These are phyloP conservation scores for Aspergillus sp. DNA, from an alignment of 2,329 filamentous ascomycete genomes.

Conservation along the genomic window DNA sequence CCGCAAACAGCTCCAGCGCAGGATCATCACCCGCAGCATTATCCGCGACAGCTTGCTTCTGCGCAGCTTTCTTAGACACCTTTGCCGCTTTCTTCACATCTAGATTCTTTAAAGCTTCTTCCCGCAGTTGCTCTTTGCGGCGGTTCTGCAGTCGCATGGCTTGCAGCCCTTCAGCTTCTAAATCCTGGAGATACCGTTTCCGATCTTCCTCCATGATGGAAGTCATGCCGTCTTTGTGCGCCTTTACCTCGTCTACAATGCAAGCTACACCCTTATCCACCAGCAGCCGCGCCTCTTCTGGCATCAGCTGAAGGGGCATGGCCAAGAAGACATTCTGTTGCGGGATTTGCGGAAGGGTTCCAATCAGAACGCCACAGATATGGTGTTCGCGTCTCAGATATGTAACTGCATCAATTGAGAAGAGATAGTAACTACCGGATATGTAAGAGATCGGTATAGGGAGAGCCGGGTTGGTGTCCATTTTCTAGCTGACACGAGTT, in stretches of 20 bases:
- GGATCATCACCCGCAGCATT: constrained; percentile 9
- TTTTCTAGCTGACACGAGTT: constrained; percentile 13
- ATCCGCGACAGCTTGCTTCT: constrained; percentile 8
- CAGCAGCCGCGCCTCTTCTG: constrained; percentile 78
- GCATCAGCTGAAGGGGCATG: constrained; percentile 79
- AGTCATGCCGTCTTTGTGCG: constrained; percentile 60
- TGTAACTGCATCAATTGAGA: constrained; percentile 74
- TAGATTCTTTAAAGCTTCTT: constrained; percentile 46
- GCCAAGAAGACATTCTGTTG: constrained; percentile 93
- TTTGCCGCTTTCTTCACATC: constrained; percentile 30
- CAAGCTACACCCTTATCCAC: constrained; percentile 70
- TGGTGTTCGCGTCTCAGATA: constrained; percentile 71
- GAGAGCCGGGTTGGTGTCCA: constrained; percentile 37
- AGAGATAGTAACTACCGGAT: constrained; percentile 76
- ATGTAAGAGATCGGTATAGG: constrained; percentile 75
- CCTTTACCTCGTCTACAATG: constrained; percentile 69
- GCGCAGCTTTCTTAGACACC: constrained; percentile 17
- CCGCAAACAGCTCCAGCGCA: constrained; percentile 20
- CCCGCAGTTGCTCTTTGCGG: constrained; percentile 45
- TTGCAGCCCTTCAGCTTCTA: constrained; percentile 50
- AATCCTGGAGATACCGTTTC: constrained; percentile 52
- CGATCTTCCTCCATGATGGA: constrained; percentile 53
- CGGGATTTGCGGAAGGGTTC: constrained; percentile 82
- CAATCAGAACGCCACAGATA: constrained; percentile 78
- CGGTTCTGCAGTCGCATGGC: constrained; percentile 41